phyloP scores from a whole-genome alignment of 2,329 filamentous ascomycete genomes.

The Phialocephala subalpina region DNA sequence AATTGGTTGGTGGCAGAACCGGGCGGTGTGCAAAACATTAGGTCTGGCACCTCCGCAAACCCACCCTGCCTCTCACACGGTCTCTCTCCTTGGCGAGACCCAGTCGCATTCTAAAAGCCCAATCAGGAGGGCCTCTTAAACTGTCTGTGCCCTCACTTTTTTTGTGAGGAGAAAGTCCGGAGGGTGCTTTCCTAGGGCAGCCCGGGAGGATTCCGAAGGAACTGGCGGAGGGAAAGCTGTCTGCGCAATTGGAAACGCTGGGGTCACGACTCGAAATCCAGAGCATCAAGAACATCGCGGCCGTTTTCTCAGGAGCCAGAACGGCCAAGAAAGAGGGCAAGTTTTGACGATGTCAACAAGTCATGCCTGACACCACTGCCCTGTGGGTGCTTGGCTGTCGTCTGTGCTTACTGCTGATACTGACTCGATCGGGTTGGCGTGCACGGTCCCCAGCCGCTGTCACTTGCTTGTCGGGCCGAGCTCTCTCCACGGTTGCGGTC shows the following conservation, averaged over 20 bases:
- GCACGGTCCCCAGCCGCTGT: background rate
- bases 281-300: background rate
- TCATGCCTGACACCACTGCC: background rate
- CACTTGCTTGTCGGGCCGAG: background rate
- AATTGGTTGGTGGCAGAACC: no score
- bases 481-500: background rate
- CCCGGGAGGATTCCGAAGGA: background rate
- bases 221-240: background rate
- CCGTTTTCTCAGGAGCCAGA: background rate
- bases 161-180: no score
- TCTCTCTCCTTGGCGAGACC: no score
- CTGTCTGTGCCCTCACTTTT: no score
- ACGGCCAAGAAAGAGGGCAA: background rate
- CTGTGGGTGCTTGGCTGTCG: background rate
- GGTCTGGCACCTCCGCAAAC: no score
- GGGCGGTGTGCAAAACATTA: no score
- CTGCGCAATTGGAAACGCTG: background rate
- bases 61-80: no score
- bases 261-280: background rate
- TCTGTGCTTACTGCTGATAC: background rate
- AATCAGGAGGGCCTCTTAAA: no score
- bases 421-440: background rate
- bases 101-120: no score
- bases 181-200: background rate
- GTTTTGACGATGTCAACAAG: background rate